Evolutionary conservation across 352 stramenopile species (phyloP), one percentile per base, ranked within the genome.

Genomic region (Sclerospora graminicola): DNA sequence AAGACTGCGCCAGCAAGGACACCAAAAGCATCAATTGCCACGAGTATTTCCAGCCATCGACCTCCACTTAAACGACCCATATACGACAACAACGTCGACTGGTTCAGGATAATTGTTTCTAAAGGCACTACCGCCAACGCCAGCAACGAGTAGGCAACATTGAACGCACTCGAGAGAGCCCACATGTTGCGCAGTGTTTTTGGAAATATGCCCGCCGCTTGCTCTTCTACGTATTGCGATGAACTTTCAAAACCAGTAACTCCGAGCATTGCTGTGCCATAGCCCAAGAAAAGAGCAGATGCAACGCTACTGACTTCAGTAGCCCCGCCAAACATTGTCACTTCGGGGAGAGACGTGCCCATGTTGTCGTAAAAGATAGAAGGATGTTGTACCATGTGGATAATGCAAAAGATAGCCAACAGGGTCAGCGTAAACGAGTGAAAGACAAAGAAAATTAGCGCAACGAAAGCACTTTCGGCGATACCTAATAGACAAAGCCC

Each of bases 181-280:
- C 82, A 94, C 82, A 94, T 93, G 36, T 88, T 88, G 27, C 67
- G 65, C 29, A 82, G 51, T 8, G 69, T 80, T 28, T 74, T 73
- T 8, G 66, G 58, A 34, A 95, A 95, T 33, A 94, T 74, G 6
- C 83, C 76, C 2, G 69, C 53, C 5, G 61, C 57, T 54, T 95
- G 82, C 41, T 93, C 81, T 55, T 96, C 82, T 8, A 96, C 81
- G 56, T 92, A 95, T 45, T 95, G 72, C 7, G 80, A 73, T 18
- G 72, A 89, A 9, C 65, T 88, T 58, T 96, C 86, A 32, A 96
- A 96, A 10, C 86, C 86, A 10, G 71, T 89, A 15, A 95, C 82
- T 31, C 86, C 84, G 13, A 96, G 63, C 71, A 96, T 85, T 2
- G 84, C 74, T 7, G 70, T 77, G 13, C 58, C 70, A 41, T 72